Evolutionary conservation across 768 basidiomycete genomes (phyloP), one percentile per base, ranked within the genome.

Genomic region (Coprinellus micaceus): DNA sequence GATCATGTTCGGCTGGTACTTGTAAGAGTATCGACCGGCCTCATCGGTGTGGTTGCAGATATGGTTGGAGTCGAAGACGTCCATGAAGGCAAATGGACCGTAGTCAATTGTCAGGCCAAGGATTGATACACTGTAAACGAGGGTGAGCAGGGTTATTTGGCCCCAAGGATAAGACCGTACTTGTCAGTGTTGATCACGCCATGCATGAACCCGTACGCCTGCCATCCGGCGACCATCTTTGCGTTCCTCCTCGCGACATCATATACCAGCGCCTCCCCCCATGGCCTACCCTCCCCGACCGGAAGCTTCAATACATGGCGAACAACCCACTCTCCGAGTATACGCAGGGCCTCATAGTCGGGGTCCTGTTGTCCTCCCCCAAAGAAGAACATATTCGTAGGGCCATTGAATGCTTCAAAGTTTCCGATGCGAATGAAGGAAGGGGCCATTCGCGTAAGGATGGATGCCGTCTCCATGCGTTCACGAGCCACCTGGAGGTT

Each of bases 101-200:
- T 88, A 91, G 65, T 91, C 89, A 55, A 89, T 89, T 0, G 89
- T 90, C 58, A 90, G 67, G 2, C 89, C 89, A 28, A 89, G 70
- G 17, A 91, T 74, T 2, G 88, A 90, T 21, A 90, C 82, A 53
- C 88, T 90, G 60, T 24, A 37, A 37, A 33, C 11, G 15, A 12
- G 54, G 67, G 29, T 67, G 10, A 10, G 25, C 46, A 13, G 51
- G 5, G 13, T 25, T 13, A 6, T 28, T 6, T 4, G 10, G 11
- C 2, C 7, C 15, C 2, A 15, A 15, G 19, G 41, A 19, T 17
- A 11, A 28, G 39, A 28, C 54, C 80, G 56, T 61, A 89, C 89
- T 96, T 97, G 74, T 98, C 96, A 1, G 95, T 96, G 66, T 98
- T 98, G 63, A 99, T 93, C 36, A 99, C 96, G 0, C 93, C 94